These are phyloP conservation scores for Geotrichum klebahnii DNA, from an alignment of 1,139 yeast species.

Conservation along the genomic window DNA sequence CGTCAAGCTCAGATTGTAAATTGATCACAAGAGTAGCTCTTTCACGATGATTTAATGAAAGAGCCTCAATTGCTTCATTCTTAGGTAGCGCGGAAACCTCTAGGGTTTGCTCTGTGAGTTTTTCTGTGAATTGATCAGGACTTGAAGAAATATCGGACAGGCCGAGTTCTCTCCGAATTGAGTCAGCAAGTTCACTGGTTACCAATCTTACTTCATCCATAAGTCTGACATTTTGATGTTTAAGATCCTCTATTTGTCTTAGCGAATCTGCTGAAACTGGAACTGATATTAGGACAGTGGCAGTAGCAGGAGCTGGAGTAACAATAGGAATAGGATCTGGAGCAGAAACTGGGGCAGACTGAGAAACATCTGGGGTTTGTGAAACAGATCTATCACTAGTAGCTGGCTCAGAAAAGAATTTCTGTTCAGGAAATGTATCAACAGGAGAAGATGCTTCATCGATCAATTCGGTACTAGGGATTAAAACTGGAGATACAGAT, in stretches of 20 bases:
- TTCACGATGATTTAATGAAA: slow-evolving; percentile 19
- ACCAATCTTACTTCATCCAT: slow-evolving; percentile 38
- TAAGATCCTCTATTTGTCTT: slow-evolving; percentile 5
- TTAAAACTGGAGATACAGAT: neutral
- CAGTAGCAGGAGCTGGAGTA: slow-evolving; percentile 6
- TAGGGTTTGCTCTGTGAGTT: no score
- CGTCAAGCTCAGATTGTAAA: slow-evolving; percentile 34
- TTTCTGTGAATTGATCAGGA: neutral
- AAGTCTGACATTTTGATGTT: slow-evolving; percentile 22
- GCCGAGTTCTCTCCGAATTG: slow-evolving; percentile 39
- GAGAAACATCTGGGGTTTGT: neutral
- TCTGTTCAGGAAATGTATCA: neutral
- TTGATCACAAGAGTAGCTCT: slow-evolving; percentile 31
- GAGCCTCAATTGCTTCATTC: slow-evolving; percentile 9
- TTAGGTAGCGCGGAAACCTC: no score
- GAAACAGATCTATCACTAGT: neutral
- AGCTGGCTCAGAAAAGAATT: neutral
- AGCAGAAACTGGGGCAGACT: neutral
- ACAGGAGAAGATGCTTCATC: neutral
- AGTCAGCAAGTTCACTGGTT: slow-evolving; percentile 40
- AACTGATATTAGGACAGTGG: slow-evolving; percentile 9
- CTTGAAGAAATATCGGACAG: slow-evolving; percentile 22
- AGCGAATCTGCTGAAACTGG: slow-evolving; percentile 10
- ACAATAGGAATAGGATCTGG: slow-evolving; percentile 19
- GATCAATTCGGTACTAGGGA: neutral